Percentiles rank a stretch among this genome's conserved stretches.
Conservation (phyloP, 2,329 filamentous ascomycete genomes). For the Periconia digitata region DNA sequence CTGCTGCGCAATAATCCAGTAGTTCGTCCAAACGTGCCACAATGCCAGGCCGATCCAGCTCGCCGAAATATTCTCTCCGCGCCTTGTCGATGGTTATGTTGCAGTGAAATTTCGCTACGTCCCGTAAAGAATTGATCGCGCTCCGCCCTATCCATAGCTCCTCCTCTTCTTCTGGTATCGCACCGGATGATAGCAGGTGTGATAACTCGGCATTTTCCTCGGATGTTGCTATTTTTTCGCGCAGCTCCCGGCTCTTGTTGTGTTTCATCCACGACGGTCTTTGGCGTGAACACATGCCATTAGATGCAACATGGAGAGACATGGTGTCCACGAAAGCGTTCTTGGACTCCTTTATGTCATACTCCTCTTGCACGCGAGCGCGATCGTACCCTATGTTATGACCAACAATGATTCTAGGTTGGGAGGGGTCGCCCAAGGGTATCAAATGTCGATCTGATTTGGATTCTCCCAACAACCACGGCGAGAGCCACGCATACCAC, state of each 20-base stretch:
- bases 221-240: constrained; percentile 75
- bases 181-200: constrained; percentile 67
- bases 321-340: constrained; percentile 95
- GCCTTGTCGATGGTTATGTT: constrained; percentile 89
- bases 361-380: constrained; percentile 86
- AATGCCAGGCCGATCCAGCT: constrained; percentile 72
- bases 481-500: constrained; percentile 98
- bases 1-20: constrained; percentile 90
- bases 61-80: constrained; percentile 81
- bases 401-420: constrained; percentile 78
- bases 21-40: constrained; percentile 74
- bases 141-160: constrained; percentile 95
- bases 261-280: constrained; percentile 97
- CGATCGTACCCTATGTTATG: constrained; percentile 97
- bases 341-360: constrained; percentile 76
- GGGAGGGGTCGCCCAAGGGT: constrained; percentile 75
- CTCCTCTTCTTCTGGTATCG: constrained; percentile 78
- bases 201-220: constrained; percentile 72
- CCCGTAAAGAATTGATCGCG: constrained; percentile 90
- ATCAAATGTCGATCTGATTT: constrained; percentile 77
- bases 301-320: constrained; percentile 96
- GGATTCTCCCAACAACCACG: constrained; percentile 87
- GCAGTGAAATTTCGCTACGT: constrained; percentile 96
- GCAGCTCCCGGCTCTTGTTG: constrained; percentile 82
- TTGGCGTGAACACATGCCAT: constrained; percentile 98